Percentiles rank a stretch among this genome's conserved stretches.
phyloP scores from a whole-genome alignment of 176 grass and related monocot genomes.

The Elymus sibiricus region DNA sequence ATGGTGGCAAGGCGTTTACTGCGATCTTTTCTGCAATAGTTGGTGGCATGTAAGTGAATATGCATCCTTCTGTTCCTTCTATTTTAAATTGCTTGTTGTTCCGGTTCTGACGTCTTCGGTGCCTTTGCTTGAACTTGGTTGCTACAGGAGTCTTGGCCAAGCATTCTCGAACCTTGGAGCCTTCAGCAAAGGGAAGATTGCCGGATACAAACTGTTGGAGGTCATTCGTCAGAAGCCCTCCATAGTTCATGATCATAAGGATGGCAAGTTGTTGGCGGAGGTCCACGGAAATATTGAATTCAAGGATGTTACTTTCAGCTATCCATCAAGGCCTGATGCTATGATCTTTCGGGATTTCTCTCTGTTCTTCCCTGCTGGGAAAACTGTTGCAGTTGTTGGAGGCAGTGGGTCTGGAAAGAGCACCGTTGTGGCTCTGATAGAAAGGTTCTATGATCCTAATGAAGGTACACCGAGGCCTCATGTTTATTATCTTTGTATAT shows the following conservation, averaged over 20 bases:
- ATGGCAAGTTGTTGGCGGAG: constrained; percentile 85
- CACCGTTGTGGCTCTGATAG: constrained; percentile 92
- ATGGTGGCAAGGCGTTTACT: constrained; percentile 97
- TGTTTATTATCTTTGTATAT: background rate
- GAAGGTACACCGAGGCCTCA: constrained; percentile 46
- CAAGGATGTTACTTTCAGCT: constrained; percentile 98
- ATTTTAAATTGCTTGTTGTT: background rate
- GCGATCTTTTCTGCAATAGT: constrained; percentile 96
- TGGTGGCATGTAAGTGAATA: constrained; percentile 74
- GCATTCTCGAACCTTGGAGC: constrained; percentile 97
- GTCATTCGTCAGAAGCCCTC: constrained; percentile 89
- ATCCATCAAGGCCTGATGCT: constrained; percentile 92
- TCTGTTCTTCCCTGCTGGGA: constrained; percentile 93
- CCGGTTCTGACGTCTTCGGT: background rate
- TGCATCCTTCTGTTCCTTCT: background rate
- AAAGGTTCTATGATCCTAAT: constrained; percentile 99
- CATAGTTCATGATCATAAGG: constrained; percentile 73
- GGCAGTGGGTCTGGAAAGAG: constrained; percentile 98
- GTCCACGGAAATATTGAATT: constrained; percentile 99
- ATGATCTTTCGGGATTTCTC: constrained; percentile 97
- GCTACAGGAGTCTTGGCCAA: constrained; percentile 89
- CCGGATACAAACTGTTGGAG: constrained; percentile 92
- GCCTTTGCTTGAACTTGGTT: constrained; percentile 2
- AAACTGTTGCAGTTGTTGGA: constrained; percentile 91
- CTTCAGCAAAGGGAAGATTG: constrained; percentile 98